Evolutionary conservation across 257 asterid genomes (phyloP), one percentile per base, ranked within the genome.

Genomic region (Solanum chmielewskii): DNA sequence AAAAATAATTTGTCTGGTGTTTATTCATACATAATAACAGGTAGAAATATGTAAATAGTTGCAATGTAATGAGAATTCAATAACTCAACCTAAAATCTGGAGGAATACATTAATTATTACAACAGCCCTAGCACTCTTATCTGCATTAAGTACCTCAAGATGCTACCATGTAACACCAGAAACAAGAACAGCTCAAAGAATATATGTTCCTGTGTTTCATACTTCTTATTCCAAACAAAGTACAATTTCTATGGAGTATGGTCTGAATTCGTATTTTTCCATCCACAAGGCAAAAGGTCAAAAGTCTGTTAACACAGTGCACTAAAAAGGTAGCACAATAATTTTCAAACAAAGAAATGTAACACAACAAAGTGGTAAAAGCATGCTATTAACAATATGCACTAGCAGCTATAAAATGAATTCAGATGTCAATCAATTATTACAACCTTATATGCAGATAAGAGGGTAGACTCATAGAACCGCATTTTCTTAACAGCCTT

Each of bases 371-470:
- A 49, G 45, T 81, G 85, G 21, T 31, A 49, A 81, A 81, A 49
- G 20, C 85, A 29, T 49, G 21, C 29, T 25, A 49, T 31, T 11
- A 31, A 18, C 59, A 81, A 33, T 81, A 20, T 52, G 45, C 20
- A 10, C 31, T 81, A 49, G 44, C 85, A 81, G 69, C 70, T 31
- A 29, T 31, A 81, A 18, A n/a, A 76, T 81, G 85, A 49, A 81
- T 31, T 81, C 85, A 49, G 66, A 49, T 81, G 69, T 25, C 59
- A 69, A 66, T 52, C 16, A 83, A 49, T 68, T 15, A 10, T 21
- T 81, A 80, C 60, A 90, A 97, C 99, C 99, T 97, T 97, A 92
- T 93, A 96, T 47, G 97, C 86, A 60, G 97, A 90, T 87, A 97
- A 93, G 86, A 97, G 91, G 77, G 98, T 95, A 78, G 93, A 93